Base-by-base conservation (phyloP, 2,329 filamentous ascomycete genomes). In the Aspergillus latus region DNA sequence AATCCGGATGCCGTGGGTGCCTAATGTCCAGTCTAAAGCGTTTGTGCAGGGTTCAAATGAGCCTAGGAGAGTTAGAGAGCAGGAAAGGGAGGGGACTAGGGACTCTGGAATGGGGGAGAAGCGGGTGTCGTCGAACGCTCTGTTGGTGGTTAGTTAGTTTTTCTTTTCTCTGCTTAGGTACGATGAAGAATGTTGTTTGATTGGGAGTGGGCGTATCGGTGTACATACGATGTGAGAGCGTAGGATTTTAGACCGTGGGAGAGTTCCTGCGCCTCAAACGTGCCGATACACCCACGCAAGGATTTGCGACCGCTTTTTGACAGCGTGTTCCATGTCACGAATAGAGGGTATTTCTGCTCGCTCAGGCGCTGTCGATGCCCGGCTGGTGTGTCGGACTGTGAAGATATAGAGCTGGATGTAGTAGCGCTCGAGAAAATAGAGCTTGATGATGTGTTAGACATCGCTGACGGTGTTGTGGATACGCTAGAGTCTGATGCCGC, bases 231-330 rank as follows among this genome's bases (percentile, higher is more conserved):
- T 50, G 88, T 94, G 63, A 96, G 76, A 46, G 92, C 89, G 75
- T 97, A 97, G 59, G 85, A 86, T 51, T 85, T 79, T 43, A 99
- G 78, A 3, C 92, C 92, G 1, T 83, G 75, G 30, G 85, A 81
- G 10, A 99, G 83, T 49, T 88, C 84, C 66, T 90, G 85, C 2
- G 86, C 73, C 68, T 92, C 89, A 68, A 97, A 99, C 2, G 93
- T 99, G 64, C 94, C 94, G 70, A 99, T 97, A 79, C 94, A 99
- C 58, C 94, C 94, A 58, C 94, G 88, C 42, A 99, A 83, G 26
- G 82, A 83, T 70, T 87, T 86, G 62, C 85, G 76, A 29, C 85
- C 83, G 52, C 72, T 78, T 65, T 79, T 73, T 6, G 83, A 85
- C 53, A 91, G 65, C 0, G 84, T 90, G 76, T 97, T 96, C 92